Conservation (phyloP, 768 basidiomycete species). For the Pisolithus orientalis region DNA sequence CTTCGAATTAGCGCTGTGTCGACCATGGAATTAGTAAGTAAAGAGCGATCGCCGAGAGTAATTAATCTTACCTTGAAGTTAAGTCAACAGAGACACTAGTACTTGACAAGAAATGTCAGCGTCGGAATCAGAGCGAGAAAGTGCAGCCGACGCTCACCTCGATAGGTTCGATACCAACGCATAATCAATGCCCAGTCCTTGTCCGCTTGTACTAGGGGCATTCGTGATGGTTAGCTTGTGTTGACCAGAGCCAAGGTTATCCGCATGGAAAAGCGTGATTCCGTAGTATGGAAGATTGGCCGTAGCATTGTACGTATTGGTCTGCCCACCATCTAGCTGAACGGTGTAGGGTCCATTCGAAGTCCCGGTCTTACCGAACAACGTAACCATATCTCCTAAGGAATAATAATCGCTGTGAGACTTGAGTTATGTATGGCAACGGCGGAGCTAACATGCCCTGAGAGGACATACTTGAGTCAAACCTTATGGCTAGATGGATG, state of each 20-base stretch:
- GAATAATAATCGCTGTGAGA: not conserved
- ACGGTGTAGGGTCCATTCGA: slow-evolving; percentile 29
- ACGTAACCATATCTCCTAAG: slow-evolving; percentile 37
- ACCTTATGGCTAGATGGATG: slow-evolving; percentile 2
- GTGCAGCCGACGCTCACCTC: slow-evolving; percentile 7
- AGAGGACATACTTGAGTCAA: not conserved
- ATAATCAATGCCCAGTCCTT: slow-evolving; percentile 28
- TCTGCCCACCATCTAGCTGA: slow-evolving; percentile 27
- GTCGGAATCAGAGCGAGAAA: not conserved
- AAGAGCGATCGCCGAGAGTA: no score
- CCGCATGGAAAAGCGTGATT: slow-evolving; percentile 29
- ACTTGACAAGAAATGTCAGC: not conserved
- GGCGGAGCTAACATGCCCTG: slow-evolving; percentile 15
- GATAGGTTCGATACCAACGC: slow-evolving; percentile 19
- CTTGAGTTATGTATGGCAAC: no score
- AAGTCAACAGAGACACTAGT: no score
- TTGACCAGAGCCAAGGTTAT: slow-evolving; percentile 34
- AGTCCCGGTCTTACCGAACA: slow-evolving; percentile 39
- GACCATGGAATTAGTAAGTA: not conserved
- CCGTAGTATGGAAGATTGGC: slow-evolving; percentile 14
- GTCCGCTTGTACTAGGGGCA: slow-evolving; percentile 11
- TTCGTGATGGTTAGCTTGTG: slow-evolving; percentile 31
- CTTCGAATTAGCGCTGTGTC: not conserved
- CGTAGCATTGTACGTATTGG: slow-evolving; percentile 5
- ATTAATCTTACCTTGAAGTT: no score